Conservation (phyloP, 768 basidiomycete species). For the Lanmaoa rubissima region DNA sequence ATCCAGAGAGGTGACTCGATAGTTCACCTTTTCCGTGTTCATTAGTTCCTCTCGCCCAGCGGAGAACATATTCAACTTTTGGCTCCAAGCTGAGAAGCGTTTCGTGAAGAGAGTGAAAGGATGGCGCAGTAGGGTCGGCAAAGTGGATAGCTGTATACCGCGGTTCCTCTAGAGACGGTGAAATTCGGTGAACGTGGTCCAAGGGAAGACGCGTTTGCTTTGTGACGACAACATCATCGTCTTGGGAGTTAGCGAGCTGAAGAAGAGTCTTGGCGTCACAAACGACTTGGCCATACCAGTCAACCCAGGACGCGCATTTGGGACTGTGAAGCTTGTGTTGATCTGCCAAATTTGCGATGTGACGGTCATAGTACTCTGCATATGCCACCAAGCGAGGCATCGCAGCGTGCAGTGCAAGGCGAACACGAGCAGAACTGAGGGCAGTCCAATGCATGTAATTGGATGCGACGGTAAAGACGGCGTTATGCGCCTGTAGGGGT, state of each 20-base stretch:
- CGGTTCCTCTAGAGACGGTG: conserved; percentile 45
- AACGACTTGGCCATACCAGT: conserved; percentile 75
- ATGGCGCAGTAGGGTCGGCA: conserved; percentile 58
- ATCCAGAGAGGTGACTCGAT: conserved; percentile 69
- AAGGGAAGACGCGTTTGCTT: conserved; percentile 56
- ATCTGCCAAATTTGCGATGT: conserved; percentile 26
- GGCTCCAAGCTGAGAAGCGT: conserved; percentile 54
- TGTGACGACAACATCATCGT: conserved; percentile 30
- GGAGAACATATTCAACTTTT: conserved; percentile 69
- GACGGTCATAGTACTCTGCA: conserved; percentile 64
- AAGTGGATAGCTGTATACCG: conserved; percentile 75
- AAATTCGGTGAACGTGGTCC: conserved; percentile 70
- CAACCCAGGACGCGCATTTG: conserved; percentile 72
- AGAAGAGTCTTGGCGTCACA: conserved; percentile 65
- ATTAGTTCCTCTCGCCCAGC: conserved; percentile 34
- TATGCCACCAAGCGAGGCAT: conserved; percentile 83
- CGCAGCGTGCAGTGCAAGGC: conserved; percentile 73
- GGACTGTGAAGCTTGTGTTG: conserved; percentile 25
- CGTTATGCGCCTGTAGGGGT: conserved; percentile 48
- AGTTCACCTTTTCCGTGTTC: conserved; percentile 37
- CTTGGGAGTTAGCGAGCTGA: conserved; percentile 50
- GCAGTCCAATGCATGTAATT: conserved; percentile 47
- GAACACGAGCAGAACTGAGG: conserved; percentile 61
- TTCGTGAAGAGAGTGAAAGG: conserved; percentile 69
- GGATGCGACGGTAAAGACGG: conserved; percentile 38